phyloP scores from a whole-genome alignment of 1,284 basidiomycete species.

The Malassezia globosa region DNA sequence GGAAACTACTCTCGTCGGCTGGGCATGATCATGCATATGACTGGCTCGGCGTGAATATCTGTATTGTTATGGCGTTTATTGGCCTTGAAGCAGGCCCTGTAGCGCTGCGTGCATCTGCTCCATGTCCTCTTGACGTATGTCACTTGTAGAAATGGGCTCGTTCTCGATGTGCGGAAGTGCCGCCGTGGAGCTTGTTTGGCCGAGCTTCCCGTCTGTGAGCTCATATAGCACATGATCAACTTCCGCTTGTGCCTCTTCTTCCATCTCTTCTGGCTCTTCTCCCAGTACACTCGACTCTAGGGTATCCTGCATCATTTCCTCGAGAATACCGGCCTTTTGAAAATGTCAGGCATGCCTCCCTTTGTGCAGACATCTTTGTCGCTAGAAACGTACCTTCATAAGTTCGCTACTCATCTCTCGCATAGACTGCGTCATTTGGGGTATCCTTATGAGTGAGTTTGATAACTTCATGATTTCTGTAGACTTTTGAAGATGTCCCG shows the following conservation, averaged over 20 bases:
- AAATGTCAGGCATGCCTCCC: not conserved
- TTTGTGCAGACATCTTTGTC: too few relatives aligned
- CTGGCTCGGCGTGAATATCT: too few relatives aligned
- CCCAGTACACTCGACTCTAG: conserved; percentile 48
- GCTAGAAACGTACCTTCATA: conserved; percentile 60
- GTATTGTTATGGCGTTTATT: not conserved
- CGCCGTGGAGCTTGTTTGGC: conserved; percentile 31
- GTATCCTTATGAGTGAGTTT: conserved; percentile 78
- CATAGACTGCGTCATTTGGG: conserved; percentile 85
- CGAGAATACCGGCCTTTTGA: conserved; percentile 48
- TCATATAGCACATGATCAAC: conserved; percentile 94
- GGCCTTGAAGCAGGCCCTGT: conserved; percentile 39
- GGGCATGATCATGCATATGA: too few relatives aligned
- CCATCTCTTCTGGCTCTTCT: conserved; percentile 77
- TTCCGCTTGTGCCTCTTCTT: conserved; percentile 92
- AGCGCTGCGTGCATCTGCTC: conserved; percentile 43
- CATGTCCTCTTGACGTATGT: conserved; percentile 37
- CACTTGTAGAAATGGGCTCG: conserved; percentile 23
- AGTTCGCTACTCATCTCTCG: conserved; percentile 97
- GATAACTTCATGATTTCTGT: conserved; percentile 99
- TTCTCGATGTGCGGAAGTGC: conserved; percentile 27
- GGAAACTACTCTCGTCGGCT: too few relatives aligned
- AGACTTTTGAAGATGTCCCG: conserved; percentile 88
- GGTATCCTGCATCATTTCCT: conserved; percentile 50
- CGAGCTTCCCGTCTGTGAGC: conserved; percentile 77